A percentile compares a stretch with the other conserved stretches of the same genome.
Evolutionary conservation across 345 rosid species (phyloP).

Genomic region (Bretschneidera sinensis): DNA sequence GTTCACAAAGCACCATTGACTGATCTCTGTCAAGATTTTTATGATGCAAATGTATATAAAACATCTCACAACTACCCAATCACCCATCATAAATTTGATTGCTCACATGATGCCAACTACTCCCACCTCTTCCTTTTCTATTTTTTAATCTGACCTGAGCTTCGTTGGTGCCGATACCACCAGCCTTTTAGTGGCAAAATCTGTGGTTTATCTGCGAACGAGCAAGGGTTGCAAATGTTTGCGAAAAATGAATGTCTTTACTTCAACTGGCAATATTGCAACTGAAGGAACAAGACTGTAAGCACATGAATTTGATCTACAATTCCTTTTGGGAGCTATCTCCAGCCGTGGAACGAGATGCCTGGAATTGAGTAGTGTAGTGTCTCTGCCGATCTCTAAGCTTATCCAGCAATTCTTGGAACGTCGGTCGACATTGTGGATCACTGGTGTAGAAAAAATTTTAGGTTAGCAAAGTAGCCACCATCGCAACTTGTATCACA

Average conservation of each 20-base stretch:
- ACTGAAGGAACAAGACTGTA: constrained; percentile 4
- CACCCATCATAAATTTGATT: constrained; percentile 11
- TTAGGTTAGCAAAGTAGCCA: constrained; percentile 8
- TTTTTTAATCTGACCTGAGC: neutral
- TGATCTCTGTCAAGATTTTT: constrained; percentile 8
- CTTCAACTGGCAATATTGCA: constrained; percentile 1
- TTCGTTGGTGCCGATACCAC: neutral
- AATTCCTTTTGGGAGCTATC: constrained; percentile 44
- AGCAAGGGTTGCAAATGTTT: neutral
- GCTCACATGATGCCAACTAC: constrained; percentile 21
- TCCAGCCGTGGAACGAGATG: constrained; percentile 46
- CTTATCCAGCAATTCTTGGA: constrained; percentile 83
- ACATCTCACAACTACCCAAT: constrained; percentile 12
- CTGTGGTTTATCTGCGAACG: constrained; percentile 1
- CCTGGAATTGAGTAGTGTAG: constrained; percentile 55
- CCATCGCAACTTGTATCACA: neutral
- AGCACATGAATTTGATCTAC: constrained; percentile 6
- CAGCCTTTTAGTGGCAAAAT: neutral
- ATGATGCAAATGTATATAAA: constrained; percentile 14
- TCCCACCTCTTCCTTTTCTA: constrained; percentile 7
- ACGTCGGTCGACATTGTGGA: constrained; percentile 63
- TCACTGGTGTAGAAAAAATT: constrained; percentile 47
- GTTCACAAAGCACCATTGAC: constrained; percentile 13
- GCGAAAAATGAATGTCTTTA: neutral
- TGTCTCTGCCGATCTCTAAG: constrained; percentile 79